Percentiles rank a stretch among this genome's conserved stretches.
phyloP scores from a whole-genome alignment of 2,329 filamentous ascomycete genomes.

The Exserohilum rostratum region DNA sequence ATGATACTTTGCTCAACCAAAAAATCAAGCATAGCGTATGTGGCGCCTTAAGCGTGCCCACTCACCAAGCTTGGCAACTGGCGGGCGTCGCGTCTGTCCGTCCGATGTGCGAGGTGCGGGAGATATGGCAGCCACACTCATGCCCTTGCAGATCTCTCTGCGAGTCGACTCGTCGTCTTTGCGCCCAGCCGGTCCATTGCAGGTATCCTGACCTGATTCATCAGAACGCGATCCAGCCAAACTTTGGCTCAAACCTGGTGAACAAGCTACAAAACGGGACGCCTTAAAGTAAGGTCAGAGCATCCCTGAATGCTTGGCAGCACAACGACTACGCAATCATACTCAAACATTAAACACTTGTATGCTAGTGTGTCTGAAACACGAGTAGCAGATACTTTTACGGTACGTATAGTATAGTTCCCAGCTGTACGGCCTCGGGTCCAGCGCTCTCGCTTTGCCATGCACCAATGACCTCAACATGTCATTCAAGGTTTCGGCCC shows the following conservation, averaged over 20 bases:
- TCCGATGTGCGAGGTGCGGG: conserved; percentile 1
- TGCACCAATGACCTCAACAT: conserved; percentile 1
- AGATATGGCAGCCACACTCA: no score
- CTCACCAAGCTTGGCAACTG: conserved; percentile 8
- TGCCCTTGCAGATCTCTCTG: no score
- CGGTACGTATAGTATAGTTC: not conserved
- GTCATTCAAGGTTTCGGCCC: conserved; percentile 3
- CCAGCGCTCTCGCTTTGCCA: not conserved
- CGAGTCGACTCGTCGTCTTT: no score
- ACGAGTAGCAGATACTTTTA: not conserved
- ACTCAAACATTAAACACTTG: not conserved
- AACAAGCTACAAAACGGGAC: not conserved
- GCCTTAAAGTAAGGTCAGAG: not conserved
- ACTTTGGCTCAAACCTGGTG: not conserved
- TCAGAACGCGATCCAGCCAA: no score
- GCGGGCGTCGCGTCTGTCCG: not conserved
- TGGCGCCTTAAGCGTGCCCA: not conserved
- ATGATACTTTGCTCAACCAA: not conserved
- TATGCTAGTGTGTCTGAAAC: not conserved
- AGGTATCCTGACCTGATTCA: no score
- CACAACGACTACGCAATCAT: not conserved
- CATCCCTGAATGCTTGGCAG: not conserved
- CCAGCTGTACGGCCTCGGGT: not conserved
- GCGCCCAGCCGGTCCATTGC: no score
- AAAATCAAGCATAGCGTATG: not conserved